Evolutionary conservation across 768 basidiomycete genomes (phyloP), one percentile per base, ranked within the genome.

Genomic region (Gymnopilus dilepis): DNA sequence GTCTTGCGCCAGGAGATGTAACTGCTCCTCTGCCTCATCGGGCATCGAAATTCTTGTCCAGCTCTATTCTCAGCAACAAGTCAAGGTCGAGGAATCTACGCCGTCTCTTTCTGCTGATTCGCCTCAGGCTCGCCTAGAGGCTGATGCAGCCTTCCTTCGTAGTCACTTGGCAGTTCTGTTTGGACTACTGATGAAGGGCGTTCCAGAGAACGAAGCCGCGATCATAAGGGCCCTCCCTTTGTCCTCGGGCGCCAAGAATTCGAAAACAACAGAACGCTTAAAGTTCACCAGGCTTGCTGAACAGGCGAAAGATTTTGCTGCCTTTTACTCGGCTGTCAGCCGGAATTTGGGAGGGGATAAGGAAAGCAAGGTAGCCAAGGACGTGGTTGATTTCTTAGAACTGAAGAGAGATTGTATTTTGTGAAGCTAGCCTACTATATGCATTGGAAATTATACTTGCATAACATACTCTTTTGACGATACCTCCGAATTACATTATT

Each of bases 151-250:
- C 12, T 87, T 91, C 64, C 79, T 94, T 6, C 83, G 84, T 15
- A 89, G 90, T 0, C 92, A 93, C 68, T 82, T 91, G 4, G 86
- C 92, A 0, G 84, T 94, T 6, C 82, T 95, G 4, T 82, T 95
- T 50, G 91, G 84, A 7, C 69, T 85, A 38, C 75, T 84, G 54
- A 84, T 84, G 78, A 74, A 72, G 28, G 75, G 71, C 24, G 78
- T 72, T 37, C 48, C 60, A 2, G 63, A 61, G 31, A 84, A 84
- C 57, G 77, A 80, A 58, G 51, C 43, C 1, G 62, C 69, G 4
- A 69, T 86, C 3, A 68, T 84, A 13, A 33, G 59, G 9, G 43
- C 52, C 45, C 59, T 59, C 52, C 61, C 67, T 13, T 45, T 57
- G 8, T 41, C 28, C 38, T 42, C 24, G 8, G 24, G 30, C 30